Evolutionary conservation across 306 rosid species (phyloP).

Genomic region (Hippophae rhamnoides): DNA sequence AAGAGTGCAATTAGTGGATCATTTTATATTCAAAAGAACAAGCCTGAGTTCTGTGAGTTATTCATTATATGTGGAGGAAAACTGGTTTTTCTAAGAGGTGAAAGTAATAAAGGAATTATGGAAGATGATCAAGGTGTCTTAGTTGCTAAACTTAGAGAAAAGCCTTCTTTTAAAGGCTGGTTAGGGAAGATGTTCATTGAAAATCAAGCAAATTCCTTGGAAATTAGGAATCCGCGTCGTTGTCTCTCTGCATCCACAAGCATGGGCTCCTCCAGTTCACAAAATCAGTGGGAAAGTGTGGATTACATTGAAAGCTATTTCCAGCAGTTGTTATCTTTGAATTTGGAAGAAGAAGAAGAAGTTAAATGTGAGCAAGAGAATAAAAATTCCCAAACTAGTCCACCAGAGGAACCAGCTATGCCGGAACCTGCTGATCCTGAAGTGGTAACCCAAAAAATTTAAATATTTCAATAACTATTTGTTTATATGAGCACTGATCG

Average conservation of each 20-base stretch:
- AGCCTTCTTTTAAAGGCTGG: constrained; percentile 50
- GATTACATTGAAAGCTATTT: constrained; percentile 57
- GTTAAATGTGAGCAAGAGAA: constrained; percentile 15
- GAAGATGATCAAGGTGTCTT: constrained; percentile 69
- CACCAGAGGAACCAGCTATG: constrained; percentile 30
- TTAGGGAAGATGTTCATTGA: constrained; percentile 55
- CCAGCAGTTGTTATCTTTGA: constrained; percentile 39
- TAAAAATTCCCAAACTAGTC: constrained; percentile 19
- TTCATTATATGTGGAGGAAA: constrained; percentile 67
- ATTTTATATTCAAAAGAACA: constrained; percentile 57
- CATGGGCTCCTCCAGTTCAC: constrained; percentile 30
- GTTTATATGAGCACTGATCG: too few relatives aligned
- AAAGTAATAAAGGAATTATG: constrained; percentile 50
- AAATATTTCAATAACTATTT: neutral
- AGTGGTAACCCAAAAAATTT: constrained; percentile 23
- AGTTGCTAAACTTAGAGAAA: constrained; percentile 50
- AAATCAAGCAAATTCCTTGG: constrained; percentile 24
- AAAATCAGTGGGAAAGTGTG: constrained; percentile 46
- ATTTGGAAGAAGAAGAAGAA: constrained; percentile 35
- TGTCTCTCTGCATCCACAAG: constrained; percentile 29
- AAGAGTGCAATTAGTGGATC: constrained; percentile 59
- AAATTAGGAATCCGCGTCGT: constrained; percentile 4
- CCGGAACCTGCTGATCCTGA: constrained; percentile 27
- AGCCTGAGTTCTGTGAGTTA: constrained; percentile 61
- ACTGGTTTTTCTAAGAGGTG: constrained; percentile 55